Conservation (phyloP, 805 yeast genomes). For the Ogataea paradorogensis region DNA sequence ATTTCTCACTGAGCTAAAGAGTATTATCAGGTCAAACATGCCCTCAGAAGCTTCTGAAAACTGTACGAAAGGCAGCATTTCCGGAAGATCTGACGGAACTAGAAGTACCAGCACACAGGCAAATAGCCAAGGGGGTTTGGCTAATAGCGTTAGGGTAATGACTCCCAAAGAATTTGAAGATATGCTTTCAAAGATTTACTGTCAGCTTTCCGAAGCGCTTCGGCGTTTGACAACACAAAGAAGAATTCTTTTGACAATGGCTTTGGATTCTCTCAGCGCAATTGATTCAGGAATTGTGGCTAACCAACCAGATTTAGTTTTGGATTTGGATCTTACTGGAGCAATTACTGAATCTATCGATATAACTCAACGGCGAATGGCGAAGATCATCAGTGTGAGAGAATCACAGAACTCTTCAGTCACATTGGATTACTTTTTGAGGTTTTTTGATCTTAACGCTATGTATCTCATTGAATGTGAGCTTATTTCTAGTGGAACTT, state of each 20-base stretch:
- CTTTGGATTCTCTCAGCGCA: slow-evolving; percentile 46
- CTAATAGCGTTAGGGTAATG: slow-evolving; percentile 56
- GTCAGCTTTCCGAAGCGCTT: slow-evolving; percentile 67
- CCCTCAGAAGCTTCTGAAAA: slow-evolving; percentile 45
- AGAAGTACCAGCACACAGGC: slow-evolving; percentile 25
- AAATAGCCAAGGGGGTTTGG: slow-evolving; percentile 28
- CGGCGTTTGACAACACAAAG: slow-evolving; percentile 76
- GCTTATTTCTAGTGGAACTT: slow-evolving; percentile 62
- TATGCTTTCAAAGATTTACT: slow-evolving; percentile 60
- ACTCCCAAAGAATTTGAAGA: slow-evolving; percentile 72
- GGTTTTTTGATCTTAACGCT: slow-evolving; percentile 62
- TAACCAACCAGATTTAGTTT: slow-evolving; percentile 39
- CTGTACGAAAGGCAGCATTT: slow-evolving; percentile 15
- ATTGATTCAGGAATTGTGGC: slow-evolving; percentile 28
- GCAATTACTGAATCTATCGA: slow-evolving; percentile 68
- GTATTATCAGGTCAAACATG: slow-evolving; percentile 60
- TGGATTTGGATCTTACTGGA: slow-evolving; percentile 62
- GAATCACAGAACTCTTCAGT: slow-evolving; percentile 63
- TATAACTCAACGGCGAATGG: slow-evolving; percentile 70
- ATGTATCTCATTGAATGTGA: slow-evolving; percentile 83
- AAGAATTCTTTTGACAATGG: slow-evolving; percentile 69
- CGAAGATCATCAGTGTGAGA: slow-evolving; percentile 74
- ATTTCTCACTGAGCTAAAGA: slow-evolving; percentile 68
- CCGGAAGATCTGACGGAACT: slow-evolving; percentile 30
- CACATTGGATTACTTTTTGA: slow-evolving; percentile 58